A percentile compares a stretch with the other conserved stretches of the same genome.
Evolutionary conservation across 495 filamentous ascomycete species (phyloP).

Genomic region (Pyrenula aspistea): DNA sequence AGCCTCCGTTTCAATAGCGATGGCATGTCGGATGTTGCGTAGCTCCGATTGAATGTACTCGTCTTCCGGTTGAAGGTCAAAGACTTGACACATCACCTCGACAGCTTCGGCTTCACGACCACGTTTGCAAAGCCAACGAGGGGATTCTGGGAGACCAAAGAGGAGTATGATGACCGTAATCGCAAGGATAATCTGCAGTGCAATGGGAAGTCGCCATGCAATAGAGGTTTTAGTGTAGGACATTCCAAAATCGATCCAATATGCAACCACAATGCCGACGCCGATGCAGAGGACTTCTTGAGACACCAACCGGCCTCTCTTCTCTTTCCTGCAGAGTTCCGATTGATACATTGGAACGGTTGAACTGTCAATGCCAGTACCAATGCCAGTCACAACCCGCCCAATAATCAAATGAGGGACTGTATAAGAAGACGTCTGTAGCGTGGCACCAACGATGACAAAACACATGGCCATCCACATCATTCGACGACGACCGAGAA

Average conservation of each 20-base stretch:
- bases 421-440: slow-evolving; percentile 30
- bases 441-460: slow-evolving; percentile 27
- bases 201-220: slow-evolving; percentile 42
- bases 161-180: slow-evolving; percentile 34
- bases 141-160: slow-evolving; percentile 43
- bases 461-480: slow-evolving; percentile 28
- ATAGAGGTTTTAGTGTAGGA: slow-evolving; percentile 35
- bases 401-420: slow-evolving; percentile 36
- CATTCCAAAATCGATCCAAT: slow-evolving; percentile 31
- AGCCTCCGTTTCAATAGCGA: neutral
- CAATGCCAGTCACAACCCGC: slow-evolving; percentile 48
- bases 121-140: slow-evolving; percentile 22
- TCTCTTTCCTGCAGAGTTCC: slow-evolving; percentile 46
- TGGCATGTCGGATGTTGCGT: neutral
- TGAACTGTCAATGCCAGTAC: slow-evolving; percentile 55
- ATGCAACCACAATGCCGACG: slow-evolving; percentile 49
- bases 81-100: neutral
- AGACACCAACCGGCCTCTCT: slow-evolving; percentile 53
- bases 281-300: slow-evolving; percentile 45
- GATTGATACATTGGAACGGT: slow-evolving; percentile 50
- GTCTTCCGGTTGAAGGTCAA: neutral
- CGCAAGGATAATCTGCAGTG: slow-evolving; percentile 48
- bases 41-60: neutral
- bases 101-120: neutral
- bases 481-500: slow-evolving; percentile 28